Base-by-base conservation (phyloP, 768 basidiomycete species). In the Mycena rebaudengoi region DNA sequence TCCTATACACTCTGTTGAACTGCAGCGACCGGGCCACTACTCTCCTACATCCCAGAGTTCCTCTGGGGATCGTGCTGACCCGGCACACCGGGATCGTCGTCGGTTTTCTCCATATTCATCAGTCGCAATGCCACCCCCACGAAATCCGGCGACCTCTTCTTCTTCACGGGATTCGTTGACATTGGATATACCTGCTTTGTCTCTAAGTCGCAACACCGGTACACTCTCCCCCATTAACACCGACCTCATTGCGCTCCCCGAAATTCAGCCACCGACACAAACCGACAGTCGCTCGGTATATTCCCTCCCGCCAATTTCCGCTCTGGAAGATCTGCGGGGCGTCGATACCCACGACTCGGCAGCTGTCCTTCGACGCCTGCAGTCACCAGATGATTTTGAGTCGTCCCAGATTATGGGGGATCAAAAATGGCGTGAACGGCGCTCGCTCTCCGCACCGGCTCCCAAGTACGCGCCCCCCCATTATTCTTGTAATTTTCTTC, bases 301-400 rank as follows among this genome's bases (percentile, higher is more conserved):
- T 63, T 85, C 88, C 2, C 71, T 91, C 4, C 90, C 89, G 1
- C 88, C 90, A 1, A 91, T 91, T 58, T 87, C 90, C 7, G 86
- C 88, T 0, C 75, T 93, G 68, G 90, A 91, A 72, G 86, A 87
- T 62, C 72, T 88, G 49, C 81, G 88, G 10, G 86, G 87, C 3
- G 75, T 84, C 21, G 76, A 69, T 74, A 79, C 63, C 60, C 81
- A 79, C 35, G 89, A 91, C 70, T 87, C 90, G 0, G 86, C 87
- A 5, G 86, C 89, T 7, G 91, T 92, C 7, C 75, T 92, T 46
- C 79, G 86, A 55, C 82, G 91, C 26, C 75, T 92, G n/a, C 83
- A 80, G 20, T 32, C 51, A n/a, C n/a, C n/a, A 58, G 80, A 83
- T 65, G 86, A 88, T 21, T 88, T 88, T 51, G 80, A 83, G 35